Evolutionary conservation across 2,329 filamentous ascomycete species (phyloP).

Genomic region (Coleophoma crateriformis): DNA sequence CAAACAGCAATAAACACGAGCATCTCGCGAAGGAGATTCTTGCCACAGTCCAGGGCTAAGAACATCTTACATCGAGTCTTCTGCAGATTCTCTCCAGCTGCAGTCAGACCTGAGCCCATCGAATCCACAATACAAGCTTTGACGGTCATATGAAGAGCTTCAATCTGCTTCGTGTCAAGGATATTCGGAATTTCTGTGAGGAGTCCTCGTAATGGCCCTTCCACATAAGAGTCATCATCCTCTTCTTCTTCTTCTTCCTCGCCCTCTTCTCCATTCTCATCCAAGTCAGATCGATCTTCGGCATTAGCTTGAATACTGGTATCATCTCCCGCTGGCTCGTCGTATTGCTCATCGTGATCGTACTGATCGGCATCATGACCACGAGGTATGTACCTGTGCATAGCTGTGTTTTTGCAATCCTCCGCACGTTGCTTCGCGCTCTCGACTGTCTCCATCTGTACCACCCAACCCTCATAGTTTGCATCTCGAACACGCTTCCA

Average conservation of each 20-base stretch:
- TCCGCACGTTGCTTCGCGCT: constrained; percentile 51
- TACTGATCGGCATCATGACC: constrained; percentile 32
- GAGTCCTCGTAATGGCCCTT: constrained; percentile 75
- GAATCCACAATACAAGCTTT: constrained; percentile 89
- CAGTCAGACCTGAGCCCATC: constrained; percentile 63
- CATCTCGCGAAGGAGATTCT: constrained; percentile 83
- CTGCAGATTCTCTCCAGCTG: constrained; percentile 75
- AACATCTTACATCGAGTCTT: constrained; percentile 86
- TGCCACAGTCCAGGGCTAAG: constrained; percentile 81
- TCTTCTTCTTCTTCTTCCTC: constrained; percentile 64
- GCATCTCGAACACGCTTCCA: constrained; percentile 56
- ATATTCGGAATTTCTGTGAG: constrained; percentile 93
- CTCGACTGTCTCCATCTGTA: constrained; percentile 55
- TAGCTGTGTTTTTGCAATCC: constrained; percentile 53
- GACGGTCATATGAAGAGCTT: constrained; percentile 94
- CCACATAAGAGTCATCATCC: constrained; percentile 74
- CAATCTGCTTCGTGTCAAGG: constrained; percentile 88
- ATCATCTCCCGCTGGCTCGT: constrained; percentile 29
- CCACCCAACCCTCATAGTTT: constrained; percentile 53
- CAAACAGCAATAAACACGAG: constrained; percentile 95
- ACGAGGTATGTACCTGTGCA: constrained; percentile 38
- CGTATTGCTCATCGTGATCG: constrained; percentile 45
- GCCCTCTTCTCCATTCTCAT: constrained; percentile 46
- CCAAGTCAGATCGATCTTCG: constrained; percentile 23
- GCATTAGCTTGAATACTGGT: neutral